Evolutionary conservation across 2,329 filamentous ascomycete species (phyloP).

Genomic region (Pseudocercospora fuligena): DNA sequence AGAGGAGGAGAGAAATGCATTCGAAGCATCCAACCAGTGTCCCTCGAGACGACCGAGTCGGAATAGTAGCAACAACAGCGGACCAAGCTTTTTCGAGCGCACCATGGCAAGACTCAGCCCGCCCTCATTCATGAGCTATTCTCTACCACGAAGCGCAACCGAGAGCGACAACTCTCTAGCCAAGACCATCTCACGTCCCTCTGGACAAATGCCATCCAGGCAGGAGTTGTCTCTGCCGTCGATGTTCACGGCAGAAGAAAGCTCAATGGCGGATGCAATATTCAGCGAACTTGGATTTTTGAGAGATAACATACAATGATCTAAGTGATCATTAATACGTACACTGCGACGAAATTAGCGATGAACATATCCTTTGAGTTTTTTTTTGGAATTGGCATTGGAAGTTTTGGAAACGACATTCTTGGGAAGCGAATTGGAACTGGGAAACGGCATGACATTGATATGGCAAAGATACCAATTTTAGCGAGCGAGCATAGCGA

Average conservation of each 20-base stretch:
- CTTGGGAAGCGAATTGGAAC: background rate
- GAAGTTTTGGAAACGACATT: background rate
- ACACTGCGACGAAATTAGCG: background rate
- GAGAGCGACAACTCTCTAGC: conserved; percentile 27
- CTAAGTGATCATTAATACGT: background rate
- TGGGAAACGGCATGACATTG: background rate
- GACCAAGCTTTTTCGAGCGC: conserved; percentile 19
- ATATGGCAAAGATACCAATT: conserved; percentile 1
- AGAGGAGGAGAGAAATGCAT: background rate
- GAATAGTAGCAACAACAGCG: background rate
- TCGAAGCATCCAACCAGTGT: background rate
- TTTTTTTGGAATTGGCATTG: background rate
- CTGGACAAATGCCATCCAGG: background rate
- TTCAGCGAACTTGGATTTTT: conserved; percentile 41
- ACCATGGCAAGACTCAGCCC: conserved; percentile 18
- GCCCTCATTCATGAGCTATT: conserved; percentile 26
- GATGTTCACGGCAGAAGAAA: conserved; percentile 16
- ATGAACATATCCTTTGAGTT: background rate
- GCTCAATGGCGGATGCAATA: conserved; percentile 35
- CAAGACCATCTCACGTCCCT: conserved; percentile 19
- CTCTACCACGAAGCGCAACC: conserved; percentile 25
- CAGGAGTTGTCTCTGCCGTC: conserved; percentile 9
- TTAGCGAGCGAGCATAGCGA: conserved; percentile 11
- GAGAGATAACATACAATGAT: conserved; percentile 32
- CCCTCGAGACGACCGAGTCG: background rate